Evolutionary conservation across 345 rosid species (phyloP), one percentile per base, ranked within the genome.

Genomic region (Pistacia integerrima): DNA sequence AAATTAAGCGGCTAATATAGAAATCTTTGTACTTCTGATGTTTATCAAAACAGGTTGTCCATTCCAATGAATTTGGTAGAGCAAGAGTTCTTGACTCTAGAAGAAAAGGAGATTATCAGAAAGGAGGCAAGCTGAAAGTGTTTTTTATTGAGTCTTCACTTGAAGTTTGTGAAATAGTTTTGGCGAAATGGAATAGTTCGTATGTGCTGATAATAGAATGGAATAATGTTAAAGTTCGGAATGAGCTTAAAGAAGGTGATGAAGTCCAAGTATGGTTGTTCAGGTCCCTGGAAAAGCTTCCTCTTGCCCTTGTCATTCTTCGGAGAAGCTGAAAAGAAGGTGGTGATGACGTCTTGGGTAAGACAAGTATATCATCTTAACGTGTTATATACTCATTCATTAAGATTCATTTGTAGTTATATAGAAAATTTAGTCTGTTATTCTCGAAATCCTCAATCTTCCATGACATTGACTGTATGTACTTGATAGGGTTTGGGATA

Each of bases 191-290:
- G 66, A 22, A 14, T 38, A 57, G 17, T 2, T 58, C 7, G 5
- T 72, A 72, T 72, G 56, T 2, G 18, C 9, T 72, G 35, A 44
- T 20, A 28, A 44, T 0, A 2, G 36, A 11, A 8, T 72, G 75
- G 57, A 44, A 72, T 11, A 13, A 60, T 11, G 75, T 72, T 16
- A 57, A 12, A 9, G 3, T 11, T 14, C 12, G 2, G 8, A 59
- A 59, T 60, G 1, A 28, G 13, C 41, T 72, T 28, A 3, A 28
- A 28, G n/a, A 0, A 1, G 66, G 57, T 16, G 75, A 72, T 60
- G 12, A 14, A 41, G 25, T 59, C 22, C 75, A 72, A 48, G n/a
- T 72, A 3, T 72, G 67, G 75, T 72, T 67, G 14, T 59, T 72
- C 25, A 59, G 75, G 67, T 44, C 2, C 11, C 44, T 14, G 9